Percentiles rank a stretch among this genome's conserved stretches.
Conservation (phyloP, 805 yeast genomes). For the Hermanozyma aechmeae region DNA sequence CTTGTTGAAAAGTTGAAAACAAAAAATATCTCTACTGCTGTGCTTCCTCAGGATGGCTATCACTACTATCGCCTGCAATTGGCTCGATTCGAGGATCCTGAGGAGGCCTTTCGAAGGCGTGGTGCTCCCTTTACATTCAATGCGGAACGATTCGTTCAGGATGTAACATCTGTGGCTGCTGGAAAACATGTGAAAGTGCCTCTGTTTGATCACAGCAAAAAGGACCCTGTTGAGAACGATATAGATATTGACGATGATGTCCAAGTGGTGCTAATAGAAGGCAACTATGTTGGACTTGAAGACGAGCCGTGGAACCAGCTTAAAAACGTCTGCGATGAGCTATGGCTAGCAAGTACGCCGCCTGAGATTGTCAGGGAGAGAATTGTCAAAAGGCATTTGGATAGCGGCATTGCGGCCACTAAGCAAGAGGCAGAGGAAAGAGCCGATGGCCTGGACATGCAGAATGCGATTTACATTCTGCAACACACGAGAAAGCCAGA, state of each 20-base stretch:
- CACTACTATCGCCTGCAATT: slow-evolving; percentile 26
- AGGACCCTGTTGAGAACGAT: slow-evolving; percentile 60
- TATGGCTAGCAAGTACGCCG: slow-evolving; percentile 45
- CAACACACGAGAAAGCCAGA: slow-evolving; percentile 7
- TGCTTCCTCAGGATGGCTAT: slow-evolving; percentile 33
- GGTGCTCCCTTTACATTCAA: slow-evolving; percentile 90
- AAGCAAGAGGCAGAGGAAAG: slow-evolving; percentile 43
- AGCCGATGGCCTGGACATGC: slow-evolving; percentile 48
- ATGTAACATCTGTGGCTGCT: slow-evolving; percentile 11
- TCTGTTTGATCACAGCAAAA: slow-evolving; percentile 63
- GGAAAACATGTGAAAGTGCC: slow-evolving; percentile 42
- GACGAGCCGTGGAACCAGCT: slow-evolving; percentile 54
- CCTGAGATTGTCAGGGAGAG: slow-evolving; percentile 40
- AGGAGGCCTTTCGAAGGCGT: slow-evolving; percentile 50
- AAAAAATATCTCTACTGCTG: slow-evolving; percentile 8
- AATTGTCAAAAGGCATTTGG: slow-evolving; percentile 57
- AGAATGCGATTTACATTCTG: slow-evolving; percentile 46
- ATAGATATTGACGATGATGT: slow-evolving; percentile 36
- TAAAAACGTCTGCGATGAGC: slow-evolving; percentile 26
- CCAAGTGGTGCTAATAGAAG: slow-evolving; percentile 62
- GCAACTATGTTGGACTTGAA: slow-evolving; percentile 57
- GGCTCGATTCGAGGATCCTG: slow-evolving; percentile 40
- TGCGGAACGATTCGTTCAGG: slow-evolving; percentile 26
- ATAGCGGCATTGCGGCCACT: slow-evolving; percentile 41
- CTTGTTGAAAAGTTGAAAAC: slow-evolving; percentile 28